Evolutionary conservation across 306 rosid genomes (phyloP).

Genomic region (Lupinus albus): DNA sequence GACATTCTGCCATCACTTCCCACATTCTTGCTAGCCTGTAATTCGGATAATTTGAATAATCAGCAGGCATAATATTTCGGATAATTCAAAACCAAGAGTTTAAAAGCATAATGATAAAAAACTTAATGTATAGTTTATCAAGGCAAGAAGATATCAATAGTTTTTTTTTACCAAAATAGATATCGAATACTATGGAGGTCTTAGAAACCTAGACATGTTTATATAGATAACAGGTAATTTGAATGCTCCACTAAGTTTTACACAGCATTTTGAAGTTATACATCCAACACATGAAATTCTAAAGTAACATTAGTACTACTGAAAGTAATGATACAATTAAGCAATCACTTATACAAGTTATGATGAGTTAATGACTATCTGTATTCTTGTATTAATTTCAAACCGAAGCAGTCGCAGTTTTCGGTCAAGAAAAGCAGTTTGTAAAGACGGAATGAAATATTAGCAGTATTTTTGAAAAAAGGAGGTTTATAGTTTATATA

Average conservation of each 20-base stretch:
- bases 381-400: neutral
- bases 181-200: neutral
- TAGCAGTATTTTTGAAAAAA: neutral
- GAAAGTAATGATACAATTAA: neutral
- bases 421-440: neutral
- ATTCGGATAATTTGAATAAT: slow-evolving; percentile 21
- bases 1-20: slow-evolving; percentile 88
- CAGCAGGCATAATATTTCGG: slow-evolving; percentile 1
- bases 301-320: neutral
- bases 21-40: slow-evolving; percentile 80
- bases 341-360: neutral
- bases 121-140: neutral
- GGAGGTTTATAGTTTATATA: neutral
- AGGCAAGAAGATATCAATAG: neutral
- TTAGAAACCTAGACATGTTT: neutral
- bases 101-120: slow-evolving; percentile 6
- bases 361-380: slow-evolving; percentile 5
- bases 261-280: neutral
- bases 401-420: neutral
- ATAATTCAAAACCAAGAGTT: slow-evolving; percentile 17
- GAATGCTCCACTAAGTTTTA: slow-evolving; percentile 15
- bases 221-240: slow-evolving; percentile 13
- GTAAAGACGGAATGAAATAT: neutral
- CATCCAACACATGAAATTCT: neutral
- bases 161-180: neutral